These are phyloP conservation scores for Agrocybe praecox DNA, from an alignment of 768 basidiomycete species.

Conservation along the genomic window DNA sequence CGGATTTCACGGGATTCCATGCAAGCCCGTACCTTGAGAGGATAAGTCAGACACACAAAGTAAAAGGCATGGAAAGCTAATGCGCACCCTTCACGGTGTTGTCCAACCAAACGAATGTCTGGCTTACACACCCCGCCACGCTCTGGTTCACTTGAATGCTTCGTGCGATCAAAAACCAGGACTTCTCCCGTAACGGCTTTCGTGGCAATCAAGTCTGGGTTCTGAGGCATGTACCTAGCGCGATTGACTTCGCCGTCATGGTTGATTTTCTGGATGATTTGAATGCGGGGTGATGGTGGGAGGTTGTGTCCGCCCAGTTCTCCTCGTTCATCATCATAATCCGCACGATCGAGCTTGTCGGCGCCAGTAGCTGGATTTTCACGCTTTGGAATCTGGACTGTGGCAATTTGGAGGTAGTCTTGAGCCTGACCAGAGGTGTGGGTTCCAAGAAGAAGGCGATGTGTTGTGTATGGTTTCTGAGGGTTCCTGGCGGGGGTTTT, in stretches of 20 bases:
- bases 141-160: slow-evolving; percentile 93
- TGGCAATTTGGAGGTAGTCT: slow-evolving; percentile 95
- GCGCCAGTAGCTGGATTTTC: slow-evolving; percentile 59
- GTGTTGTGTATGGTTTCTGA: slow-evolving; percentile 92
- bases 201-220: slow-evolving; percentile 95
- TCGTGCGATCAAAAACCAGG: slow-evolving; percentile 94
- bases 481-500: slow-evolving; percentile 56
- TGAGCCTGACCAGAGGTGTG: slow-evolving; percentile 95
- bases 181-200: slow-evolving; percentile 93
- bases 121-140: slow-evolving; percentile 84
- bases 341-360: slow-evolving; percentile 74
- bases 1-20: slow-evolving; percentile 86
- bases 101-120: slow-evolving; percentile 88
- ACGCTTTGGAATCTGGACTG: slow-evolving; percentile 90
- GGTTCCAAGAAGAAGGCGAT: slow-evolving; percentile 93
- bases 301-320: slow-evolving; percentile 94
- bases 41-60: neutral
- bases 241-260: slow-evolving; percentile 96
- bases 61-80: neutral
- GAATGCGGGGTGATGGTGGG: slow-evolving; percentile 82
- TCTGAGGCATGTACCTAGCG: slow-evolving; percentile 99
- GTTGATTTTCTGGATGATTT: slow-evolving; percentile 92
- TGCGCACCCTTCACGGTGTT: slow-evolving; percentile 89
- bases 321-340: slow-evolving; percentile 91
- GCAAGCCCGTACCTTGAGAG: slow-evolving; percentile 80